Conservation (phyloP, 192 early-diverging fungal genomes). For the Rhizophagus clarus region DNA sequence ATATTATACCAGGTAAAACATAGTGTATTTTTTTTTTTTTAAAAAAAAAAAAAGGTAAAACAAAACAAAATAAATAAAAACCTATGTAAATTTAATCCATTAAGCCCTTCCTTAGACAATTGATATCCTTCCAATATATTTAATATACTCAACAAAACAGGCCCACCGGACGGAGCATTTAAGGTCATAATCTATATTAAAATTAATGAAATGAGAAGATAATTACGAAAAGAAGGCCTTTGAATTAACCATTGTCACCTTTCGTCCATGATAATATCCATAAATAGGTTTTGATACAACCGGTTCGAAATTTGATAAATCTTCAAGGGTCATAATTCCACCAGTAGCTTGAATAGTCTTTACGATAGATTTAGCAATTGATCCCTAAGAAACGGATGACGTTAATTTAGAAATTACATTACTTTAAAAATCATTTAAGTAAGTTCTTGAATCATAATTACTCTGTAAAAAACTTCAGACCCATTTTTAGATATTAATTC, state of each 20-base stretch:
- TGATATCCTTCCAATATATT: conserved; percentile 87
- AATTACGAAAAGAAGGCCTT: not conserved
- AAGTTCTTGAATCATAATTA: not conserved
- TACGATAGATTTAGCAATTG: conserved; percentile 70
- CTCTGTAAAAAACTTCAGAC: conserved; percentile 59
- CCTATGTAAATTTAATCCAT: conserved; percentile 74
- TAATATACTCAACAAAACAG: conserved; percentile 78
- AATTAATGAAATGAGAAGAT: not conserved
- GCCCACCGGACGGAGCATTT: conserved; percentile 81
- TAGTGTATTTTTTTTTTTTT: no score
- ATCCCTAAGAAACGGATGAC: conserved; percentile 51
- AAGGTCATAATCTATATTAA: conserved; percentile 31
- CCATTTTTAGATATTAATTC: conserved; percentile 65
- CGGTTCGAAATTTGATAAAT: conserved; percentile 70
- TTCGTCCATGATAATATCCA: conserved; percentile 78
- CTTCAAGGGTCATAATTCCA: conserved; percentile 77
- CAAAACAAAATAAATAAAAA: not conserved
- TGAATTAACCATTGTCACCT: conserved; percentile 53
- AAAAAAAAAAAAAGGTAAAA: not conserved
- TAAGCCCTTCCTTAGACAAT: conserved; percentile 58
- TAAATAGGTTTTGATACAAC: conserved; percentile 60
- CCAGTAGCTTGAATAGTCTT: conserved; percentile 61
- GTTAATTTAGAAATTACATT: not conserved
- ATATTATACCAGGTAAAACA: not conserved
- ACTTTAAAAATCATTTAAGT: conserved; percentile 35